These are phyloP conservation scores for Colletotrichum coccodes DNA, from an alignment of 2,329 filamentous ascomycete species.

Conservation along the genomic window DNA sequence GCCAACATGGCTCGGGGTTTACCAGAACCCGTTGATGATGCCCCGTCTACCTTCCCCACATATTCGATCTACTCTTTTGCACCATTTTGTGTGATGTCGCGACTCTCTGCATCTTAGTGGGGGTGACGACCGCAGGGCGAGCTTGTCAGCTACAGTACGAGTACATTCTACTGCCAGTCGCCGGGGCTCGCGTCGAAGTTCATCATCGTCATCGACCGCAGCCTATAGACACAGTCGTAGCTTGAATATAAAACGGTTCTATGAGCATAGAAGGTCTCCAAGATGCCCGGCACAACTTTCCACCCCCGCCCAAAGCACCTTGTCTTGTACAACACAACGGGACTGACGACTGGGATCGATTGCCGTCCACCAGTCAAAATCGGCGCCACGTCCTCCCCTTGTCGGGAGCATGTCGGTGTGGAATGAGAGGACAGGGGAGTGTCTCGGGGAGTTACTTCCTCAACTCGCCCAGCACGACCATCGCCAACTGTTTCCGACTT, in stretches of 20 bases:
- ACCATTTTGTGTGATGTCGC: not conserved
- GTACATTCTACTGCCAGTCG: not conserved
- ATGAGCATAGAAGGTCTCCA: not conserved
- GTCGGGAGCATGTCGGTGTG: not conserved
- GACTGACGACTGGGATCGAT: not conserved
- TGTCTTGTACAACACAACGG: not conserved
- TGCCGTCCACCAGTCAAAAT: not conserved
- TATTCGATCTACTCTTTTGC: not conserved
- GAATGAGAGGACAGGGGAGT: not conserved
- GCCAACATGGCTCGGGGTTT: not conserved
- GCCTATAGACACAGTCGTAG: not conserved
- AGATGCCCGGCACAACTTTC: not conserved
- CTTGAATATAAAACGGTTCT: not conserved
- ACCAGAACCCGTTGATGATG: not conserved
- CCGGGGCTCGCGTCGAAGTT: not conserved
- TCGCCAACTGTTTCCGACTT: not conserved
- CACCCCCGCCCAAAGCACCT: not conserved
- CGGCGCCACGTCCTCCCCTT: not conserved
- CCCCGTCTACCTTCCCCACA: not conserved
- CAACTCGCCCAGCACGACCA: not conserved
- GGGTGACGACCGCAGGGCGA: not conserved
- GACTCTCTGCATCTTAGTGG: not conserved
- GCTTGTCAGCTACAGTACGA: not conserved
- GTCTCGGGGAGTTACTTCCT: slow-evolving; percentile 24
- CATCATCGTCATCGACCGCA: not conserved